Conservation (phyloP, 352 stramenopile species). For the Phytophthora colocasiae region DNA sequence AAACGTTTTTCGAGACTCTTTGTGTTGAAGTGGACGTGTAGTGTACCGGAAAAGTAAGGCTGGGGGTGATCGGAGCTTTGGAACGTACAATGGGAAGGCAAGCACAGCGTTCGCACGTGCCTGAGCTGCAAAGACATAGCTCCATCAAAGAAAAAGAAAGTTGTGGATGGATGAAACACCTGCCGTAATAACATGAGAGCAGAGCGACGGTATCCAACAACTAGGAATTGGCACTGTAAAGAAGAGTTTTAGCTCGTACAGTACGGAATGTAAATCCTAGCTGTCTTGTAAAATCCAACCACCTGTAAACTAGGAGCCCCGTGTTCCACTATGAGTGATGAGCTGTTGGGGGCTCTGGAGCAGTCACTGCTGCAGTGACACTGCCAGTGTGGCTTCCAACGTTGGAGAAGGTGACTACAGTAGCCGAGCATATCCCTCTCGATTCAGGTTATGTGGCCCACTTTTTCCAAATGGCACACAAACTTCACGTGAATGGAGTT, state of each 20-base stretch:
- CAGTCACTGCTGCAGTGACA: too few species aligned
- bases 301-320: conserved; percentile 3
- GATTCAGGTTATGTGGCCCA: not conserved
- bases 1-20: not conserved
- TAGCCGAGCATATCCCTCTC: too few species aligned
- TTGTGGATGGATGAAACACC: not conserved
- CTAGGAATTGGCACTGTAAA: not conserved
- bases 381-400: too few species aligned
- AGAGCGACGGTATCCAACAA: too few species aligned
- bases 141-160: not conserved
- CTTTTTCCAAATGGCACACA: not conserved
- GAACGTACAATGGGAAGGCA: conserved; percentile 1
- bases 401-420: too few species aligned
- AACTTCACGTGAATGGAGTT: not conserved
- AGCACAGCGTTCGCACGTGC: conserved; percentile 3
- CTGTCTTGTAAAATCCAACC: not conserved
- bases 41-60: conserved; percentile 3
- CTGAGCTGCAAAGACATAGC: conserved; percentile 7
- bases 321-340: conserved; percentile 3
- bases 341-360: not conserved
- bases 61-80: not conserved
- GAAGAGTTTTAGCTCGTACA: not conserved
- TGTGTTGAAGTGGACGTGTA: not conserved
- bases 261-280: not conserved
- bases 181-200: not conserved